Conservation (phyloP, 2,329 filamentous ascomycete genomes). For the Beauveria caledonica region DNA sequence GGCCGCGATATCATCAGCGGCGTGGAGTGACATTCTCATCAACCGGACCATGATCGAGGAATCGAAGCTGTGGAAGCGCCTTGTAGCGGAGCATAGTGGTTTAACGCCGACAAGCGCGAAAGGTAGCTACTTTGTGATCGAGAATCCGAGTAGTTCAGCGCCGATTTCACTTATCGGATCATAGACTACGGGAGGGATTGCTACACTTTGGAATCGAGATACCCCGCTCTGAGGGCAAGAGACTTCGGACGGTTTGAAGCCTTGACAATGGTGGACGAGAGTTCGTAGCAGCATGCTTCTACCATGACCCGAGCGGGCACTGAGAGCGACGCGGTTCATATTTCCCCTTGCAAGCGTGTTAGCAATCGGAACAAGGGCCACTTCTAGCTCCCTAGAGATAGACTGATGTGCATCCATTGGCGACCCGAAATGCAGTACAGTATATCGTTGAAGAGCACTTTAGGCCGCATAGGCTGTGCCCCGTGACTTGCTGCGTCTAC, state of each 20-base stretch:
- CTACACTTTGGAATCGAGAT: not conserved
- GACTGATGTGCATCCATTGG: too few relatives aligned
- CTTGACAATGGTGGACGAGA: too few relatives aligned
- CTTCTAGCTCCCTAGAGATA: too few relatives aligned
- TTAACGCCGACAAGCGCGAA: not conserved
- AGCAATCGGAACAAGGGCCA: too few relatives aligned
- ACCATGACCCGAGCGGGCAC: too few relatives aligned
- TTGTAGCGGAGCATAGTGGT: not conserved
- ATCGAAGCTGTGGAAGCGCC: not conserved
- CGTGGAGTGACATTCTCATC: not conserved
- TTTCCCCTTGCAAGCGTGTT: too few relatives aligned
- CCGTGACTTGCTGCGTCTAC: too few relatives aligned
- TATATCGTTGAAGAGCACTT: too few relatives aligned
- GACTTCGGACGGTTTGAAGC: not conserved
- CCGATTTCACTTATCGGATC: not conserved
- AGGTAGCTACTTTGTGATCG: not conserved
- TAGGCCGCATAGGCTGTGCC: not conserved
- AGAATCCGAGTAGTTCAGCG: not conserved
- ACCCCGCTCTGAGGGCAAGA: not conserved
- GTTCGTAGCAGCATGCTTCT: too few relatives aligned
- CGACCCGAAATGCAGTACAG: too few relatives aligned
- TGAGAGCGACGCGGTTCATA: too few relatives aligned
- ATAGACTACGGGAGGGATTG: not conserved
- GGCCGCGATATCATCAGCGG: not conserved
- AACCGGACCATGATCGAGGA: not conserved